Evolutionary conservation across 768 basidiomycete species (phyloP), one percentile per base, ranked within the genome.

Genomic region (Russula abietina): DNA sequence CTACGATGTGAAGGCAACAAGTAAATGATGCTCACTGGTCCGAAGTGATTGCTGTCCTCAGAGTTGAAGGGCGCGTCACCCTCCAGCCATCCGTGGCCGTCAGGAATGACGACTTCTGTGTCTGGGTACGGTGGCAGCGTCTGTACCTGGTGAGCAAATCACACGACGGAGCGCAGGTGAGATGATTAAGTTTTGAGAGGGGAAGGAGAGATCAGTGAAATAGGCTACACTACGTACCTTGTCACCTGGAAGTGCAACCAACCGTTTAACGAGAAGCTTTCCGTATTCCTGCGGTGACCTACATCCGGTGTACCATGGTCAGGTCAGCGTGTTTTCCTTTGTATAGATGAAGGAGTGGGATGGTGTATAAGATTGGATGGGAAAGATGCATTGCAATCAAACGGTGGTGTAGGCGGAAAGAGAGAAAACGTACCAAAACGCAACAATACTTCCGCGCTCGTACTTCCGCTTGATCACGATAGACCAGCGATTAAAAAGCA

Each of bases 31-130:
- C 60, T 19, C 24, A 68, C 67, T 1, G 67, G 67, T 48, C 67
- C 67, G 3, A 68, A 68, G 41, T 62, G 65, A 54, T 68, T 68
- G 43, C 67, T 68, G 32, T 68, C 67, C 49, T 68, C 67, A n/a
- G 67, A 68, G 50, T 68, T 55, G 56, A 68, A 66, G 6, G 61
- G 52, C 3, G 52, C 57, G 30, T 68, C 67, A 7, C 67, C 67
- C 46, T 68, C 67, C 16, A 68, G 32, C 67, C 67, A 68, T 30
- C 58, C 61, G n/a, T 63, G 59, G 10, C 67, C 67, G 5, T 50
- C 55, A 1, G 61, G 60, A 4, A 68, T 43, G 45, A 55, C 30
- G 8, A 68, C 51, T 33, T 68, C 65, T 12, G 30, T 30, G 3
- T 68, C 61, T 11, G 67, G 59, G 45, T 68, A 67, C 4, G 67